These are phyloP conservation scores for Spatholobus suberectus DNA, from an alignment of 306 rosid genomes.

Conservation along the genomic window DNA sequence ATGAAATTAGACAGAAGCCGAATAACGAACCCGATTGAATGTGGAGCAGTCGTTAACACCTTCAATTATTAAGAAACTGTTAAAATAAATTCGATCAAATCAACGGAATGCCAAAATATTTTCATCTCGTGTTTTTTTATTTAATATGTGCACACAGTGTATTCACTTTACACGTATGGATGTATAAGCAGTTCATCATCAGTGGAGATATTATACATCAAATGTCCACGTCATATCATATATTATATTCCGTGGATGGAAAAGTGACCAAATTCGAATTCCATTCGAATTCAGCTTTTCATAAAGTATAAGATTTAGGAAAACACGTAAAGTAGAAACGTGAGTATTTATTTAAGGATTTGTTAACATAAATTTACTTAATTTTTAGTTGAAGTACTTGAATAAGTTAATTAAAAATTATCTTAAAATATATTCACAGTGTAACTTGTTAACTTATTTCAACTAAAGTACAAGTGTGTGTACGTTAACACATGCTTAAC, in stretches of 20 bases:
- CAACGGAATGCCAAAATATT: not conserved
- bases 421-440: too few species aligned
- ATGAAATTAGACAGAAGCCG: not conserved
- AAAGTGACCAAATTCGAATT: slow-evolving; percentile 14
- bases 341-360: not conserved
- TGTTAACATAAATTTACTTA: too few species aligned
- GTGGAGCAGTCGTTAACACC: not conserved
- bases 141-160: not conserved
- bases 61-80: not conserved
- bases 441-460: too few species aligned
- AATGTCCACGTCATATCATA: slow-evolving; percentile 11
- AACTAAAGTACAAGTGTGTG: too few species aligned
- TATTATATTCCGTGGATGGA: not conserved
- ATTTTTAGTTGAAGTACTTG: too few species aligned
- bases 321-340: not conserved
- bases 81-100: not conserved
- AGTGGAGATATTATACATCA: not conserved
- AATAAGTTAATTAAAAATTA: too few species aligned
- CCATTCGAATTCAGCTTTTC: not conserved
- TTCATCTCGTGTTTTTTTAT: not conserved
- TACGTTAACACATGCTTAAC: too few species aligned
- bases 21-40: not conserved
- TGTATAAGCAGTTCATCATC: not conserved
- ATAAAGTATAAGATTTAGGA: not conserved
- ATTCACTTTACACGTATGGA: not conserved